Evolutionary conservation across 176 grass and related monocot genomes (phyloP).

Genomic region (Aegilops tauschii): DNA sequence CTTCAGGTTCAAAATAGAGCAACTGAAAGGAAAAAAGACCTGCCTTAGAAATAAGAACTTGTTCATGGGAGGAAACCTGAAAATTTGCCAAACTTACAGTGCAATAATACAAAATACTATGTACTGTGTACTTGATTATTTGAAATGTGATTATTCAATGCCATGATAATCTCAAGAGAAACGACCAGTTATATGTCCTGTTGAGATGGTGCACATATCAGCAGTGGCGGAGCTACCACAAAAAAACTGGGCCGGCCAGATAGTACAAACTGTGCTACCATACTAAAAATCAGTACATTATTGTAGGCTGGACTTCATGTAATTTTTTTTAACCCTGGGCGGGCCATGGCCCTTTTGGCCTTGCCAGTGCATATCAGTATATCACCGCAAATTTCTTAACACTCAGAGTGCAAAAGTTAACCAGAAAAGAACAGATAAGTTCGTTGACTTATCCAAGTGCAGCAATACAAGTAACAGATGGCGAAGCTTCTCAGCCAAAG

Average conservation of each 20-base stretch:
- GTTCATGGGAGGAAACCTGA: background rate
- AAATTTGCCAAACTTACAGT: background rate
- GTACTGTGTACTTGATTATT: slow-evolving; percentile 6
- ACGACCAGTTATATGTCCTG: background rate
- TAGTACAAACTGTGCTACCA: too few species aligned
- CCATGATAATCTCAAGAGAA: slow-evolving; percentile 14
- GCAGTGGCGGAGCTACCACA: too few species aligned
- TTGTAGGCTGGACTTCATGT: too few species aligned
- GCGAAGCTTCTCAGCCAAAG: background rate
- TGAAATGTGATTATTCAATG: background rate
- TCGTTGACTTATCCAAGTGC: background rate
- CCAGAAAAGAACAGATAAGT: background rate
- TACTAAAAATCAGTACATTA: too few species aligned
- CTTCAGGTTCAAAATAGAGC: slow-evolving; percentile 95
- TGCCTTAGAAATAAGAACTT: slow-evolving; percentile 18
- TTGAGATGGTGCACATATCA: background rate
- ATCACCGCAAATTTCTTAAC: background rate
- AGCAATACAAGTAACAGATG: slow-evolving; percentile 10
- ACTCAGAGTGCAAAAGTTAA: background rate
- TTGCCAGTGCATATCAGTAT: too few species aligned
- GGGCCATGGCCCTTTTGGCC: too few species aligned
- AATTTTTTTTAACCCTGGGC: too few species aligned
- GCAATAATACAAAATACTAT: slow-evolving; percentile 1
- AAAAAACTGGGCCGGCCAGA: too few species aligned
- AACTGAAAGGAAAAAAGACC: slow-evolving; percentile 47